phyloP scores from a whole-genome alignment of 106 monocot species.

The Dioscorea alata region DNA sequence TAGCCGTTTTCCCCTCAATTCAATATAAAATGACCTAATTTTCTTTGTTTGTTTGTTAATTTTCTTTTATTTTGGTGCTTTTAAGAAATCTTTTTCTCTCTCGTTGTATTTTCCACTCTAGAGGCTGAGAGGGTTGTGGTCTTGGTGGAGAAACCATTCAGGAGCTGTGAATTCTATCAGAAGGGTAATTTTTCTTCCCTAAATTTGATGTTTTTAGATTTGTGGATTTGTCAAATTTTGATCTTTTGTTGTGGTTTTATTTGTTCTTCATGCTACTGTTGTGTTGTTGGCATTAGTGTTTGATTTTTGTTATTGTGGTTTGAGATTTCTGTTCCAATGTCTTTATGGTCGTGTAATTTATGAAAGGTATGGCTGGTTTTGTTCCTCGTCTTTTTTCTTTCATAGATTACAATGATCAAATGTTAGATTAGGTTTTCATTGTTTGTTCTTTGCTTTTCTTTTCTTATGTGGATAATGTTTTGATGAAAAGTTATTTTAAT shows the following conservation, averaged over 20 bases:
- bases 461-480: too few species aligned
- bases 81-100: not conserved
- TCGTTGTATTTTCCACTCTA: not conserved
- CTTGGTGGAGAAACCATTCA: not conserved
- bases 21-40: too few species aligned
- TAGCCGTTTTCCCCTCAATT: too few species aligned
- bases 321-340: too few species aligned
- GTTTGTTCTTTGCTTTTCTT: too few species aligned
- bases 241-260: not conserved
- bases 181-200: not conserved
- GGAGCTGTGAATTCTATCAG: not conserved
- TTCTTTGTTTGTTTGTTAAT: not conserved
- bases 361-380: too few species aligned
- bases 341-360: too few species aligned
- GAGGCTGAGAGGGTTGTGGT: too few species aligned
- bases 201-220: not conserved
- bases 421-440: not conserved
- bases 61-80: not conserved
- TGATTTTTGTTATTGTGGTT: too few species aligned
- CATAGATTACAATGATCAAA: not conserved
- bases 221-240: not conserved
- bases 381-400: not conserved
- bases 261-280: not conserved
- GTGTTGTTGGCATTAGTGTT: too few species aligned
- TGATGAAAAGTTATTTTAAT: too few species aligned